A percentile compares a stretch with the other conserved stretches of the same genome.
Evolutionary conservation across 164 flowering plant genomes (phyloP).

Genomic region (Echeveria elegans): DNA sequence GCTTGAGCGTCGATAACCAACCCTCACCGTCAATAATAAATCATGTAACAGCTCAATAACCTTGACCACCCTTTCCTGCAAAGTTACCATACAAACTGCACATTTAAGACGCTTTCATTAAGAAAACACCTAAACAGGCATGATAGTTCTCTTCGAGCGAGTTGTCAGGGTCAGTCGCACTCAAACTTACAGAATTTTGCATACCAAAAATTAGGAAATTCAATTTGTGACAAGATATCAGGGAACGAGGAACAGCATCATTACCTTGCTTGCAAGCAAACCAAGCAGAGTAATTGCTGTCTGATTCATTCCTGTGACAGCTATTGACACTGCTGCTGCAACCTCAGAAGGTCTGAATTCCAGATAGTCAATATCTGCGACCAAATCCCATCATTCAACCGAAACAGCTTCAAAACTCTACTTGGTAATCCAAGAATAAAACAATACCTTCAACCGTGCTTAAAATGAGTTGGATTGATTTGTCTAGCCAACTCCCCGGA

Average conservation of each 20-base stretch:
- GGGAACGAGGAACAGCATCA: not conserved
- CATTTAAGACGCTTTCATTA: not conserved
- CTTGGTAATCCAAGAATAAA: not conserved
- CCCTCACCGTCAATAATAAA: slow-evolving; percentile 5
- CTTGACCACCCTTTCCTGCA: slow-evolving; percentile 22
- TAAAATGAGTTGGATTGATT: slow-evolving; percentile 33
- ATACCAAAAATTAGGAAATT: slow-evolving; percentile 1
- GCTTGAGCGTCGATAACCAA: not conserved
- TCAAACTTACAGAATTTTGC: too few species aligned
- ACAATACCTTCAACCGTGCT: slow-evolving; percentile 32
- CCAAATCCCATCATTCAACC: slow-evolving; percentile 17
- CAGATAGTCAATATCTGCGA: slow-evolving; percentile 60
- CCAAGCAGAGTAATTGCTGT: slow-evolving; percentile 21
- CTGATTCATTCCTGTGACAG: slow-evolving; percentile 24
- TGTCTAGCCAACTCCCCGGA: slow-evolving; percentile 12
- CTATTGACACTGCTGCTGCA: slow-evolving; percentile 45
- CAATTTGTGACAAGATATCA: not conserved
- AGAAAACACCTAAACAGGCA: not conserved
- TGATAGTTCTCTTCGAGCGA: not conserved
- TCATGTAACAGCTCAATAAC: slow-evolving; percentile 17
- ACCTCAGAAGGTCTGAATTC: slow-evolving; percentile 55
- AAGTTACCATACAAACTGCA: slow-evolving; percentile 9
- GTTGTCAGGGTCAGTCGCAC: not conserved
- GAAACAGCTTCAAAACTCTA: too few species aligned
- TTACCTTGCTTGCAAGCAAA: slow-evolving; percentile 31